Conservation (phyloP, 345 rosid genomes). For the Garcia nutans region DNA sequence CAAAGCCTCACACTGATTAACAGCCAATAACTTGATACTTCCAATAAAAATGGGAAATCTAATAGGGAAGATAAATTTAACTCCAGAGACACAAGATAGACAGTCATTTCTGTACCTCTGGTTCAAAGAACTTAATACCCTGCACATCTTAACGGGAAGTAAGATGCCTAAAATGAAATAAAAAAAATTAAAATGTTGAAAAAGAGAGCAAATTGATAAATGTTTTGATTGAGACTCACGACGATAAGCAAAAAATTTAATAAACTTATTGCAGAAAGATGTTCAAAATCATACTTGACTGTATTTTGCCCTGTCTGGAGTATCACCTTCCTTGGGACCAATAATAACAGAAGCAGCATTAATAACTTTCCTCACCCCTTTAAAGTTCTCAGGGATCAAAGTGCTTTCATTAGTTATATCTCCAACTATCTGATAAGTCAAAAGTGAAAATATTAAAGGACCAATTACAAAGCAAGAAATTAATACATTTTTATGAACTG, state of each 20-base stretch:
- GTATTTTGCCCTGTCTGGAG: constrained; percentile 89
- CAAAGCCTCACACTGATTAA: constrained; percentile 6
- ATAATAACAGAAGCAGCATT: constrained; percentile 87
- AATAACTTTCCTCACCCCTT: constrained; percentile 83
- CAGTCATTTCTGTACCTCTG: constrained; percentile 61
- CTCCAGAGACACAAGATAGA: constrained; percentile 13
- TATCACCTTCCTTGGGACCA: constrained; percentile 98
- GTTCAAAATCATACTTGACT: constrained; percentile 54
- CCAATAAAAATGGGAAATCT: neutral
- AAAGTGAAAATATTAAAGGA: neutral
- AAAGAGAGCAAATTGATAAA: no score
- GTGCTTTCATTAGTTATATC: constrained; percentile 76
- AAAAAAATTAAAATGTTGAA: neutral
- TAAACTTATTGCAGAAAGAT: neutral
- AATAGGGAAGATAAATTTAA: constrained; percentile 19
- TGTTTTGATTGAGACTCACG: neutral
- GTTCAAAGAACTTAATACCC: constrained; percentile 98
- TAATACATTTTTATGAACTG: neutral
- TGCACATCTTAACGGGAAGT: constrained; percentile 38
- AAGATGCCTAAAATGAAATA: constrained; percentile 13
- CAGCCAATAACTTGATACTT: neutral
- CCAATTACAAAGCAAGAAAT: neutral
- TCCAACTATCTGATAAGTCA: constrained; percentile 57
- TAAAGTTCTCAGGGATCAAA: constrained; percentile 60
- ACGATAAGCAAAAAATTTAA: neutral